These are phyloP conservation scores for Punica granatum DNA, from an alignment of 345 rosid species.

Conservation along the genomic window DNA sequence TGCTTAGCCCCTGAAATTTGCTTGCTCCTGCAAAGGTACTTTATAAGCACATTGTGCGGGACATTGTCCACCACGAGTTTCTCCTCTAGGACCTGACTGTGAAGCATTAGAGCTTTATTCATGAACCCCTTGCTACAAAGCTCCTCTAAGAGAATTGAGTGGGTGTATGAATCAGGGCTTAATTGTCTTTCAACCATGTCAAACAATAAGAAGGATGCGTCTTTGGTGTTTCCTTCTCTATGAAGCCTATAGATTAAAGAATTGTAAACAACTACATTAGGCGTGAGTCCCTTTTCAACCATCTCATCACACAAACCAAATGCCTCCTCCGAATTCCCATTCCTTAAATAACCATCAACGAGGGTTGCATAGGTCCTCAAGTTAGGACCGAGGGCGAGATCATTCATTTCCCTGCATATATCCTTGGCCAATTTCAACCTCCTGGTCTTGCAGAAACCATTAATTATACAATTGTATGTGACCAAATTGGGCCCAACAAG, in stretches of 20 bases:
- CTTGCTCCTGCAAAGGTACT: slow-evolving; percentile 32
- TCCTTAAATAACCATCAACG: slow-evolving; percentile 52
- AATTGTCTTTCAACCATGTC: slow-evolving; percentile 43
- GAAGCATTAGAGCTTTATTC: slow-evolving; percentile 42
- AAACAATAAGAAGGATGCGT: slow-evolving; percentile 29
- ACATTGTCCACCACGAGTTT: slow-evolving; percentile 39
- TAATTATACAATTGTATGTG: slow-evolving; percentile 47
- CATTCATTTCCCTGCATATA: slow-evolving; percentile 34
- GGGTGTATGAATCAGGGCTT: slow-evolving; percentile 38
- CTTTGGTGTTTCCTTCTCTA: slow-evolving; percentile 44
- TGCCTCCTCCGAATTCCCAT: slow-evolving; percentile 45
- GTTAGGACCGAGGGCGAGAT: slow-evolving; percentile 42
- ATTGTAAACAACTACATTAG: slow-evolving; percentile 48
- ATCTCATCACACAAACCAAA: slow-evolving; percentile 46
- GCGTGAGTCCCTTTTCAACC: slow-evolving; percentile 48
- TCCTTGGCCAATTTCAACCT: slow-evolving; percentile 37
- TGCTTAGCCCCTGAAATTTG: slow-evolving; percentile 36
- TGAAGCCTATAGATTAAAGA: slow-evolving; percentile 51
- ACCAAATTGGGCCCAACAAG: slow-evolving; percentile 42
- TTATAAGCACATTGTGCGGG: slow-evolving; percentile 48
- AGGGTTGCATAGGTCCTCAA: slow-evolving; percentile 62
- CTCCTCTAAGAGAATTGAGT: slow-evolving; percentile 39
- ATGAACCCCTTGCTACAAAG: slow-evolving; percentile 36
- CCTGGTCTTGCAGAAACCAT: slow-evolving; percentile 58
- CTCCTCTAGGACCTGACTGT: slow-evolving; percentile 30